Base-by-base conservation (phyloP, 2,329 filamentous ascomycete species). In the Plectosphaerella sp. region DNA sequence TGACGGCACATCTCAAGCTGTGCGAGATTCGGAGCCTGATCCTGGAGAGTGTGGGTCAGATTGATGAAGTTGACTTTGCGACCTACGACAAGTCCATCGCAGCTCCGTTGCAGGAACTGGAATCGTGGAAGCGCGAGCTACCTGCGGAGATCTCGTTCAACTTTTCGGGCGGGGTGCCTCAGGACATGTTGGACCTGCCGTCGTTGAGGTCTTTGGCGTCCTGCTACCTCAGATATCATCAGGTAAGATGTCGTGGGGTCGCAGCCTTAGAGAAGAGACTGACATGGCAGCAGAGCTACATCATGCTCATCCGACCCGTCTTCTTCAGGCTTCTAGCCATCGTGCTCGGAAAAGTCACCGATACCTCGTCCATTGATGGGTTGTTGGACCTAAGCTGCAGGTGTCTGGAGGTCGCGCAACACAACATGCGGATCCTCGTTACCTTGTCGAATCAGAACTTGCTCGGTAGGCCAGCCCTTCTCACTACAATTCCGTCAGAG, bases 151-250 rank as follows among this genome's bases (percentile, higher is more conserved):
- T 57, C 36, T 12, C 39, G 2, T 57, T 52, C 16, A 24, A 41
- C 0, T 55, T 57, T 33, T 51, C 53, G 8, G 41, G 54, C 2
- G 52, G 37, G 14, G 45, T 57, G 33, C 55, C 54, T 0, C 50
- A 42, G 1, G 25, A 47, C 8, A 15, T 57, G 28, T 47, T 55
- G 49, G 51, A 46, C 9, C 24, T 25, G 11, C 49, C 42, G 2
- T 45, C 37, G 5, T 48, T 48, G 0, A 50, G 56, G 1, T 47
- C 53, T 1, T 18, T 55, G 1, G 49, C 52, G 1, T 58, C 56
- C 0, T 45, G 54, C 1, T 57, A 54, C 10, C 24, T 58, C 39
- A 43, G 56, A 25, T 57, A 58, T n/a, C 45, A 57, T 22, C 56
- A 58, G 49, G 55, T 54, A 45, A 4, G 39, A 33, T 33, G 28